Evolutionary conservation across 345 rosid genomes (phyloP), one percentile per base, ranked within the genome.

Genomic region (Balakata baccata): DNA sequence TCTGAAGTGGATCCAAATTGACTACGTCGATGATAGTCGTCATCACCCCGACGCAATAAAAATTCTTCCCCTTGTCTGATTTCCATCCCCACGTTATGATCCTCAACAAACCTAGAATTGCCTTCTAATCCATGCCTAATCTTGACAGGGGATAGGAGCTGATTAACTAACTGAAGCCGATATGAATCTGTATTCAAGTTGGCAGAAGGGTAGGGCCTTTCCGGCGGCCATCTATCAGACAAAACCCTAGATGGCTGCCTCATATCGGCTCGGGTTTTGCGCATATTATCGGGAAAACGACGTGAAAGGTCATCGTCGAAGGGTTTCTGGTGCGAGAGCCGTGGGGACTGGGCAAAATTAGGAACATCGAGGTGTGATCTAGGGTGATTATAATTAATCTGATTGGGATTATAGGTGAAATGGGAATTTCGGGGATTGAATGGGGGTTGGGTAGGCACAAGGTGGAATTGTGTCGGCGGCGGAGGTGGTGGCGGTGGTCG

Each of bases 31-130:
- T 72, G 73, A 67, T 58, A 23, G 38, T 51, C 39, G 34, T 53
- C 71, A n/a, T 81, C 84, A 71, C 41, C 18, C 49, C 68, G 76
- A 67, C 59, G 71, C 58, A 70, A 56, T 84, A 65, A 75, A 74
- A 52, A 13, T 25, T 85, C 89, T 34, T 59, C 79, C 59, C 84
- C 80, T 75, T 13, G 79, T 64, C 56, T 77, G 53, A 67, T 63
- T 43, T 43, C 62, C 74, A 64, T 66, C 77, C 62, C 17, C 60
- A 4, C 14, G 18, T 61, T 61, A 11, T 73, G 66, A 54, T 85
- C 87, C 75, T 78, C 89, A 39, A 86, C 76, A 77, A 85, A 66
- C 89, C 91, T 86, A 81, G 85, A 77, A 73, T 73, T 74, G 46
- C 74, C 62, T 54, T 83, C 88, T 56, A 83, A 68, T 50, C 76